Evolutionary conservation across 2,329 filamentous ascomycete species (phyloP).

Genomic region (Cucurbitaria berberidis): DNA sequence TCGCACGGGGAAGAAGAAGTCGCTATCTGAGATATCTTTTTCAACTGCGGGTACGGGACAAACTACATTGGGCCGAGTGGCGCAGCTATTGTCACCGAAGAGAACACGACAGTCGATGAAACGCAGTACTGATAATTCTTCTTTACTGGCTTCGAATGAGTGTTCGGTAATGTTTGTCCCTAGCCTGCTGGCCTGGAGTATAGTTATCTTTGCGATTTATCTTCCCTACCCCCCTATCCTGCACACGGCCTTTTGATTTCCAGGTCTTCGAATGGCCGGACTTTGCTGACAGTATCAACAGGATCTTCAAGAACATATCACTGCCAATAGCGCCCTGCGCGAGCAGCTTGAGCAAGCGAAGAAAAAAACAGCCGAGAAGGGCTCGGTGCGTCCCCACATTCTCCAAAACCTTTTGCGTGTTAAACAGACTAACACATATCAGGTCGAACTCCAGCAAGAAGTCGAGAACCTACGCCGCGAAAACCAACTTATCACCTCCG

Average conservation of each 20-base stretch:
- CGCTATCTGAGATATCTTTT: slow-evolving; percentile 27
- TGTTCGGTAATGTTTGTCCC: slow-evolving; percentile 42
- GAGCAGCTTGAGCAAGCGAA: slow-evolving; percentile 42
- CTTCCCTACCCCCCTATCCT: slow-evolving; percentile 1
- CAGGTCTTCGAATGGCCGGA: neutral
- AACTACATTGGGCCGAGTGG: slow-evolving; percentile 32
- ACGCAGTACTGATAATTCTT: slow-evolving; percentile 24
- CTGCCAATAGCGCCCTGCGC: slow-evolving; percentile 30
- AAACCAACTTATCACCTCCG: slow-evolving; percentile 78
- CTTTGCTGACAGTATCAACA: slow-evolving; percentile 24
- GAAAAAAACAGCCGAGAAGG: slow-evolving; percentile 44
- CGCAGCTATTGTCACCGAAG: slow-evolving; percentile 30
- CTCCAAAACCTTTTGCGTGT: neutral
- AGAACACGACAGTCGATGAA: slow-evolving; percentile 21
- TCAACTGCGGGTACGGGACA: slow-evolving; percentile 30
- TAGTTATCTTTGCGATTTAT: slow-evolving; percentile 23
- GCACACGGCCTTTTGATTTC: neutral
- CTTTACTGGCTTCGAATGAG: slow-evolving; percentile 15
- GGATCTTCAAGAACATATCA: slow-evolving; percentile 43
- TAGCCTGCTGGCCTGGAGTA: slow-evolving; percentile 36
- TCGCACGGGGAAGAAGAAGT: slow-evolving; percentile 21
- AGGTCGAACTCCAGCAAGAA: slow-evolving; percentile 49
- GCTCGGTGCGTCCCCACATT: slow-evolving; percentile 37
- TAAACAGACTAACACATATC: slow-evolving; percentile 4
- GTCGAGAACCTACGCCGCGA: slow-evolving; percentile 77